Base-by-base conservation (phyloP, 192 early-diverging fungal genomes). In the Ambispora gerdemannii region DNA sequence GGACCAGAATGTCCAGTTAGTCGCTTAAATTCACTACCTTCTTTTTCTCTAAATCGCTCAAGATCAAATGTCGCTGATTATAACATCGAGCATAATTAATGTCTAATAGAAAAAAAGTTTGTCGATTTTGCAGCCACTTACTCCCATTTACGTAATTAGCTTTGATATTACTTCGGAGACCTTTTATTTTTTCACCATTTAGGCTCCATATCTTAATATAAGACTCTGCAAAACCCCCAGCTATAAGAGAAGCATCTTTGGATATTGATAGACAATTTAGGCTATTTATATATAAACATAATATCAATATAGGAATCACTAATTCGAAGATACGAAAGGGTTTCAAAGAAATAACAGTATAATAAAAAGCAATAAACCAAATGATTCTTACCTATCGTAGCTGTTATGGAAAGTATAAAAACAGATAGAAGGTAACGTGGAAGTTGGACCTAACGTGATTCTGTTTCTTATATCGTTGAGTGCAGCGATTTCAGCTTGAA, bases 401-500 rank as follows among this genome's bases (percentile, higher is more conserved):
- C 93, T 91, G 76, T 99, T 99, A 77, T 96, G 94, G 73, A 98
- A 91, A 30, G 95, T 99, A 77, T 93, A 97, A 72, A 89, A 92
- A 79, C 94, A 95, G 32, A 98, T 85, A 20, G 93, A 95, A 15
- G 95, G 93, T 27, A 94, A 78, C 11, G 89, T 84, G 1, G 80
- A 78, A 3, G 86, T 79, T 1, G 79, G 76, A 4, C 83, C 80
- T n/a, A 95, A 68, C 7, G 81, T 75, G 20, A 93, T 82, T 43
- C 90, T 87, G 50, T 93, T 91, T 67, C 87, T 80, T 8, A 90
- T 70, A 43, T 98, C 92, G 60, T 88, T 86, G 34, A 96, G 76
- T 27, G 75, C 79, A 30, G 91, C 86, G n/a, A 97, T 80, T 71
- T 94, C 87, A 59, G 88, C 81, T 49, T 83, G 85, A 25, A 96